Evolutionary conservation across 1,139 yeast genomes (phyloP), one percentile per base, ranked within the genome.

Genomic region (Magnusiomyces ingens): DNA sequence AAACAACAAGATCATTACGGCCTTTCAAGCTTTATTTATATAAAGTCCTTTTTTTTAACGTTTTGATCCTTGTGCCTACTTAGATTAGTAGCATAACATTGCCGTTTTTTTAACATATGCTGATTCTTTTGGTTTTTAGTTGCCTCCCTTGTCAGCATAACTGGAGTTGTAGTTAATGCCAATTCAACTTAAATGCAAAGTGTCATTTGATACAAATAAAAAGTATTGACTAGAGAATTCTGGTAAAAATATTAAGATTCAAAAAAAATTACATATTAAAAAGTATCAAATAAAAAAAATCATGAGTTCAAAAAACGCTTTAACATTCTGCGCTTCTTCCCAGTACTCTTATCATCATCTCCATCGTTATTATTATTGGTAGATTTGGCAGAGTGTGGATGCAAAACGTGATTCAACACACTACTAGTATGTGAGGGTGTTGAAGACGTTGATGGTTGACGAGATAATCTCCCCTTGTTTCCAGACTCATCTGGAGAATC

Each of bases 241-340:
- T 26, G 32, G 4, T 26, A 26, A 26, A 26, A 26, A 26, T 26
- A 26, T 26, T 8, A 35, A 45, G 19, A 15, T 17, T 18, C 29
- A 18, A 21, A 32, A 35, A 15, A 15, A 37, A 21, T 13, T 42
- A 13, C n/a, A 15, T 17, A 19, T 13, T 17, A 37, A 21, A 19
- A 38, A 13, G 5, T 19, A 38, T 3, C 11, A 48, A 37, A 48
- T 2, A 12, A 22, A 48, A 37, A 6, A 19, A n/a, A 48, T 13
- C 6, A 26, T 36, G 13, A 46, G 32, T 46, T 38, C 49, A 46
- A 46, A 8, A 46, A 13, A 3, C 49, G 37, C 49, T 46, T 46
- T n/a, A 46, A 46, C 32, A 46, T 37, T 13, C 29, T 22, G 15
- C 43, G 17, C 35, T 46, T 46, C 26, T 36, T 35, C 8, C 43